A percentile compares a stretch with the other conserved stretches of the same genome.
Evolutionary conservation across 2,329 filamentous ascomycete species (phyloP).

Genomic region (Leptodontidium sp.): DNA sequence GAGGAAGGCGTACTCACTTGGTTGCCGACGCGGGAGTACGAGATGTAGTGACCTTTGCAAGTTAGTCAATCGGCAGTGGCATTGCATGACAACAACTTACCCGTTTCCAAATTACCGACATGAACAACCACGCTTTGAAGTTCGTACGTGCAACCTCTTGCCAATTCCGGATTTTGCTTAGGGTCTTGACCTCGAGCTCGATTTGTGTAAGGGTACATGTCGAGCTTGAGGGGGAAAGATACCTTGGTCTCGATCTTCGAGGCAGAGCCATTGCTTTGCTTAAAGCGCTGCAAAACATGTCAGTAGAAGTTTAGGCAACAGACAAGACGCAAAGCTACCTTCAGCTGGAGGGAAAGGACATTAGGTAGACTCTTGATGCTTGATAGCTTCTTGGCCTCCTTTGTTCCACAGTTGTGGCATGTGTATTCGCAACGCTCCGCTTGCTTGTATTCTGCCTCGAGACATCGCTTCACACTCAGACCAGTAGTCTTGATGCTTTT

Average conservation of each 20-base stretch:
- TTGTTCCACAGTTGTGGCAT: slow-evolving; percentile 80
- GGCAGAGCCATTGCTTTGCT: slow-evolving; percentile 77
- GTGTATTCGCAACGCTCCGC: slow-evolving; percentile 90
- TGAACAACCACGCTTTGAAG: slow-evolving; percentile 91
- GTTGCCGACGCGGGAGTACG: slow-evolving; percentile 84
- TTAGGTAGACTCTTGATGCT: slow-evolving; percentile 87
- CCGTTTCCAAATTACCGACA: slow-evolving; percentile 90
- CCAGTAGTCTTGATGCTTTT: slow-evolving; percentile 55
- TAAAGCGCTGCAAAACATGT: slow-evolving; percentile 64
- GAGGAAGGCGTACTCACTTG: slow-evolving; percentile 55
- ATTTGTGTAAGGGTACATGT: slow-evolving; percentile 90
- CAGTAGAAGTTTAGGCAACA: not conserved
- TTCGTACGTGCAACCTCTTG: slow-evolving; percentile 80
- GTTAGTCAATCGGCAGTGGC: slow-evolving; percentile 28
- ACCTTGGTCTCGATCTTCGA: slow-evolving; percentile 90
- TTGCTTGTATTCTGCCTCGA: slow-evolving; percentile 86
- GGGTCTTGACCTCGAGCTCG: slow-evolving; percentile 61
- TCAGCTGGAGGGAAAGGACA: slow-evolving; percentile 90
- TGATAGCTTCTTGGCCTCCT: slow-evolving; percentile 84
- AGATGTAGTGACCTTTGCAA: slow-evolving; percentile 77
- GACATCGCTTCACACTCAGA: slow-evolving; percentile 73
- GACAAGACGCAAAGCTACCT: slow-evolving; percentile 62
- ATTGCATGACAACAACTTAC: slow-evolving; percentile 40
- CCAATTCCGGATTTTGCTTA: slow-evolving; percentile 62
- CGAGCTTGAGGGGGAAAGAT: slow-evolving; percentile 84